phyloP scores from a whole-genome alignment of 306 rosid species.

The Potentilla sterilis region DNA sequence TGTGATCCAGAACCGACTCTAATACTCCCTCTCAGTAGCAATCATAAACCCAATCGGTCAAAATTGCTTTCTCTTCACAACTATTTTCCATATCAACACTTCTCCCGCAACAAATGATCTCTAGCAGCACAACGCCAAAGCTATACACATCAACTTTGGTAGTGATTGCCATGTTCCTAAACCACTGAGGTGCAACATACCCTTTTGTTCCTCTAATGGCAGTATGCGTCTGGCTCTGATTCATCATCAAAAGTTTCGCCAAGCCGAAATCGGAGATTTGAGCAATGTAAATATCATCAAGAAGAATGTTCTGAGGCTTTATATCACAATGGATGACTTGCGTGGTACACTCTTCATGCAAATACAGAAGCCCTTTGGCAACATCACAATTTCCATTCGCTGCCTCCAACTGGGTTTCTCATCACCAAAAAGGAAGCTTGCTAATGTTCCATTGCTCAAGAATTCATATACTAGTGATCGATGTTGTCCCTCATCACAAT shows the following conservation, averaged over 20 bases:
- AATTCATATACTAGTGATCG: slow-evolving; percentile 40
- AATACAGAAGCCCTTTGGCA: slow-evolving; percentile 29
- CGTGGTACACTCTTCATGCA: slow-evolving; percentile 39
- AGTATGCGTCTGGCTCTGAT: slow-evolving; percentile 29
- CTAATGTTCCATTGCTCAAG: slow-evolving; percentile 38
- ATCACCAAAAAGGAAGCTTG: slow-evolving; percentile 28
- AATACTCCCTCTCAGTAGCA: slow-evolving; percentile 23
- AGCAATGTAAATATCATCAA: slow-evolving; percentile 31
- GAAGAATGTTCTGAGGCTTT: slow-evolving; percentile 45
- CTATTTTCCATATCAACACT: slow-evolving; percentile 17
- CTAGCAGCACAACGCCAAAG: slow-evolving; percentile 29
- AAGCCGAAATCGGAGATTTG: slow-evolving; percentile 36
- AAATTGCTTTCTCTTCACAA: slow-evolving; percentile 21
- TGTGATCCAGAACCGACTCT: slow-evolving; percentile 18
- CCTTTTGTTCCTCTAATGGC: slow-evolving; percentile 34
- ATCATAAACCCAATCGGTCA: slow-evolving; percentile 40
- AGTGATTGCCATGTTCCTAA: slow-evolving; percentile 18
- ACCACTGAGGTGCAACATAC: slow-evolving; percentile 40
- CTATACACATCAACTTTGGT: slow-evolving; percentile 31
- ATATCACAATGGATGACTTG: slow-evolving; percentile 40
- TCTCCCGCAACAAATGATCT: slow-evolving; percentile 28
- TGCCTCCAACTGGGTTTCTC: slow-evolving; percentile 34
- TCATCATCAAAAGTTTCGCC: slow-evolving; percentile 30
- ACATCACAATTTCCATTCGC: slow-evolving; percentile 29
- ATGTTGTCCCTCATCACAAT: slow-evolving; percentile 33